These are phyloP conservation scores for Sporothrix globosa DNA, from an alignment of 2,329 filamentous ascomycete genomes.

Conservation along the genomic window DNA sequence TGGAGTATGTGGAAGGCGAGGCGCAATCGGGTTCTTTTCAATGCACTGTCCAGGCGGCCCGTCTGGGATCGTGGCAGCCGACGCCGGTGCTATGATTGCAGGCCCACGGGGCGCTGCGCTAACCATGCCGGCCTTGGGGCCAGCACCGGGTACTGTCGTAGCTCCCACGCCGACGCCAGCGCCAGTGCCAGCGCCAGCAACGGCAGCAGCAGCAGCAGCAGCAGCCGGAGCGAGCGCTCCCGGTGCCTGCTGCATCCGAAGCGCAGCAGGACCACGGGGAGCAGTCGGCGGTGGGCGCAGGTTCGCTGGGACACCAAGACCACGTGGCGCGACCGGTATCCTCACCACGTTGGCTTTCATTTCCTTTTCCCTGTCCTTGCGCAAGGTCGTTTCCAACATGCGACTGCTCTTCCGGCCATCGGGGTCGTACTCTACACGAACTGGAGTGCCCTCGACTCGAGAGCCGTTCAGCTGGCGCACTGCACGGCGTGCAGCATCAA, in stretches of 20 bases:
- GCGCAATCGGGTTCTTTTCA: constrained; percentile 67
- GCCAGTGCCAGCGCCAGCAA: background rate
- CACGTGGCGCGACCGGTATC: constrained; percentile 43
- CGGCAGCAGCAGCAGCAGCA: background rate
- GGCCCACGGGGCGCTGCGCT: constrained; percentile 21
- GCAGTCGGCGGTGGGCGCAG: constrained; percentile 77
- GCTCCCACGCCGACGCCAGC: constrained; percentile 4
- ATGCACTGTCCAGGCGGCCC: constrained; percentile 53
- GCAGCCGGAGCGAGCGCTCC: background rate
- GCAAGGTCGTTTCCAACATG: constrained; percentile 75
- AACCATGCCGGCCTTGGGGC: background rate
- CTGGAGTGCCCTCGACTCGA: constrained; percentile 74
- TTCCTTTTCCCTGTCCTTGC: constrained; percentile 64
- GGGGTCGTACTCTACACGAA: constrained; percentile 85
- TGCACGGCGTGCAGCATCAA: constrained; percentile 79
- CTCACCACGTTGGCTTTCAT: constrained; percentile 34
- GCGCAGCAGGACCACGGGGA: constrained; percentile 78
- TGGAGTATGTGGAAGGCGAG: constrained; percentile 74
- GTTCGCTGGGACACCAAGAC: constrained; percentile 48
- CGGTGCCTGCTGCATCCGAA: constrained; percentile 42
- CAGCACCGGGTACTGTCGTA: background rate
- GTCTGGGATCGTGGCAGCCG: constrained; percentile 48
- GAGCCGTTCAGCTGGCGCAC: constrained; percentile 76
- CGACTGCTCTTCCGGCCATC: constrained; percentile 81
- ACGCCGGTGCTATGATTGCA: constrained; percentile 2